Percentiles rank a stretch among this genome's conserved stretches.
phyloP scores from a whole-genome alignment of 805 yeast genomes.

The Grigorovia transvaalensis region DNA sequence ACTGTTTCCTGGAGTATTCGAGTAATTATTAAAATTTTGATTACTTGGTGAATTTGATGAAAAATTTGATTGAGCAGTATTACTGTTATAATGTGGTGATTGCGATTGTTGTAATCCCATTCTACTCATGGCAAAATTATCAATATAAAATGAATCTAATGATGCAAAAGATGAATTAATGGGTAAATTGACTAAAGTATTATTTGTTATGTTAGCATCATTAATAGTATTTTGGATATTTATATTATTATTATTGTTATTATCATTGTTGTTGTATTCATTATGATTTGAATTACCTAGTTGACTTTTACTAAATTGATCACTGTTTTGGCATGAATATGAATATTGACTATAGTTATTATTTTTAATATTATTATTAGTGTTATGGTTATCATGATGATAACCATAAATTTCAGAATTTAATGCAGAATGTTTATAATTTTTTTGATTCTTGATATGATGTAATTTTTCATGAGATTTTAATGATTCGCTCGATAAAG shows the following conservation, averaged over 20 bases:
- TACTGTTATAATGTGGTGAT: neutral
- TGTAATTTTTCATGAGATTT: neutral
- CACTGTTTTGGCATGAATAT: neutral
- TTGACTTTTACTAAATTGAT: neutral
- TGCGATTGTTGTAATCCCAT: slow-evolving; percentile 7
- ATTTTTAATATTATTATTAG: too few relatives aligned
- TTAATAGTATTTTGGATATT: neutral
- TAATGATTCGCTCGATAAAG: slow-evolving; percentile 46
- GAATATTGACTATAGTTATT: neutral
- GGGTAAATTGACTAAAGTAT: slow-evolving; percentile 47
- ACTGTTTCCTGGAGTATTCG: neutral
- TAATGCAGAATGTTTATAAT: slow-evolving; percentile 1
- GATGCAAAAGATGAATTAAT: slow-evolving; percentile 72
- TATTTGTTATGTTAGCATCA: slow-evolving; percentile 22
- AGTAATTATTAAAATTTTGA: neutral
- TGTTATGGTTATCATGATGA: neutral
- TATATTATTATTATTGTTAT: neutral
- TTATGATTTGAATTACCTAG: neutral
- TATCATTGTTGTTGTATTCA: neutral
- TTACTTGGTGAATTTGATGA: neutral
- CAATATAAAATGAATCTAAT: slow-evolving; percentile 51
- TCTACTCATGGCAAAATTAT: slow-evolving; percentile 34
- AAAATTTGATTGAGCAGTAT: neutral
- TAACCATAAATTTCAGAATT: slow-evolving; percentile 1
- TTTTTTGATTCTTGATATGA: neutral